These are phyloP conservation scores for Mariannaea elegans DNA, from an alignment of 2,329 filamentous ascomycete genomes.

Conservation along the genomic window DNA sequence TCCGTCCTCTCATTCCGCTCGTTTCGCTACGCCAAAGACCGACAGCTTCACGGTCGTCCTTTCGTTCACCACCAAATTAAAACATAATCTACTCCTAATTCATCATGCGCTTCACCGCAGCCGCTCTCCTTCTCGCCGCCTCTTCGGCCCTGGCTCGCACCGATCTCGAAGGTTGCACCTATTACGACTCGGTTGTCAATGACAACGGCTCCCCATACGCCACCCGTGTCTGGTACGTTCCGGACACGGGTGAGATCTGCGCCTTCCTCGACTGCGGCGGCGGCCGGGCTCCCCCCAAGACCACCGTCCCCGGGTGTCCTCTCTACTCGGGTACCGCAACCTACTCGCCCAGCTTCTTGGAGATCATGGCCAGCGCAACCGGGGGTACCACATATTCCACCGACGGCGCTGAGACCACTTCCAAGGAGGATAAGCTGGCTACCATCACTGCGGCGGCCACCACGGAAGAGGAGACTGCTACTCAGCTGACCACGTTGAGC, in stretches of 20 bases:
- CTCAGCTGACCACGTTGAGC: conserved; percentile 8
- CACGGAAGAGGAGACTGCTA: conserved; percentile 15
- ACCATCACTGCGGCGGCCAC: conserved; percentile 32
- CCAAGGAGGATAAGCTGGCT: conserved; percentile 16
- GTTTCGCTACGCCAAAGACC: not conserved
- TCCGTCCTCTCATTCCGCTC: not conserved
- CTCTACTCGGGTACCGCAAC: conserved; percentile 64
- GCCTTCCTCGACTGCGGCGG: conserved; percentile 72
- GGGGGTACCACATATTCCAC: conserved; percentile 15
- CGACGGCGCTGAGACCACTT: not conserved
- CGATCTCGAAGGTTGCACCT: conserved; percentile 57
- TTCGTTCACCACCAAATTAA: conserved; percentile 4
- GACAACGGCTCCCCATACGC: conserved; percentile 49
- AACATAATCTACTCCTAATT: conserved; percentile 18
- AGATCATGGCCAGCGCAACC: conserved; percentile 39
- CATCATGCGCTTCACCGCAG: conserved; percentile 35
- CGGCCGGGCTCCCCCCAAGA: conserved; percentile 71
- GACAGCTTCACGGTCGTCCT: conserved; percentile 10
- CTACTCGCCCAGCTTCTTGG: conserved; percentile 61
- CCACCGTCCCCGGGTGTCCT: conserved; percentile 67
- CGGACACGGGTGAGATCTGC: conserved; percentile 72
- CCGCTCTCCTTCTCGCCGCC: conserved; percentile 41
- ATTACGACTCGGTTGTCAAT: conserved; percentile 45
- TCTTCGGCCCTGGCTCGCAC: conserved; percentile 52
- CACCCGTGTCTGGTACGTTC: conserved; percentile 67